Percentiles rank a stretch among this genome's conserved stretches.
These are phyloP conservation scores for Pseudonitzschia pungens DNA, from an alignment of 108 stramenopile species.

Conservation along the genomic window DNA sequence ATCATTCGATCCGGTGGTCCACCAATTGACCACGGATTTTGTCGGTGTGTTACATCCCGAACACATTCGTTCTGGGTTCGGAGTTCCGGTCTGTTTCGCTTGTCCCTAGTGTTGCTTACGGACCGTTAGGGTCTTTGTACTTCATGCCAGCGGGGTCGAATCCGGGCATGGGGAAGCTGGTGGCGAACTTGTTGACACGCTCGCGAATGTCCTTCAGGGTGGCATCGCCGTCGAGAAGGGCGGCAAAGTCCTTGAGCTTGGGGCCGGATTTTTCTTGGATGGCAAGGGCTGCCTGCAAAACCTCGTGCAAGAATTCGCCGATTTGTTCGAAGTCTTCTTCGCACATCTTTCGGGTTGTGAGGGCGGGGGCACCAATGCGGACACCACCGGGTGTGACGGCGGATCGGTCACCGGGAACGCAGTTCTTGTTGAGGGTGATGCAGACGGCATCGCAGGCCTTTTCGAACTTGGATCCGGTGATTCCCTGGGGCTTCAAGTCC, in stretches of 20 bases:
- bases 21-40: background rate
- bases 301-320: constrained; percentile 91
- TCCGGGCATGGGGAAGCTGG: constrained; percentile 98
- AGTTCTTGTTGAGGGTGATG: constrained; percentile 99
- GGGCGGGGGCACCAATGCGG: constrained; percentile 94
- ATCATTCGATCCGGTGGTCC: background rate
- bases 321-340: constrained; percentile 97
- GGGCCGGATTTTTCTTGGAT: constrained; percentile 89
- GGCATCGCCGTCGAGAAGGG: constrained; percentile 67
- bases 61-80: background rate
- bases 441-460: constrained; percentile 96
- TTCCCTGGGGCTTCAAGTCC: constrained; percentile 93
- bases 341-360: constrained; percentile 88
- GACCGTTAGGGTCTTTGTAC: constrained; percentile 60
- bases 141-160: constrained; percentile 87
- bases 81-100: background rate
- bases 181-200: constrained; percentile 90
- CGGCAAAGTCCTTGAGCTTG: constrained; percentile 91
- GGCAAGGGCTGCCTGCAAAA: constrained; percentile 81
- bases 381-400: constrained; percentile 99
- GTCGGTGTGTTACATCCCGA: background rate
- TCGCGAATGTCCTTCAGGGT: constrained; percentile 70
- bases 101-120: constrained; percentile 8
- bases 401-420: constrained; percentile 96
- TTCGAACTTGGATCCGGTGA: constrained; percentile 98